Conservation (phyloP, 345 rosid species). For the Pistacia vera region DNA sequence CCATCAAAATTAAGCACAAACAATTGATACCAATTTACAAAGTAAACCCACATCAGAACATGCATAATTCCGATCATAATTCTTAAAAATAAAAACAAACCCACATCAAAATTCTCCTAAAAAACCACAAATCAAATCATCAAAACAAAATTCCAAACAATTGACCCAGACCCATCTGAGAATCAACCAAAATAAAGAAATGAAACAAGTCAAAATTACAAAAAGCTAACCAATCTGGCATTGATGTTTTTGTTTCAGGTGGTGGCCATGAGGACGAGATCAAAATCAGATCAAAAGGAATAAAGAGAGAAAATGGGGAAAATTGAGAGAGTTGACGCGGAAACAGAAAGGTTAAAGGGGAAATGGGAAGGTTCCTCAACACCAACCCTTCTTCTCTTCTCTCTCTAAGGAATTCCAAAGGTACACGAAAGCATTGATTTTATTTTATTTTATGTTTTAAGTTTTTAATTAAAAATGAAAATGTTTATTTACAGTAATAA, state of each 20-base stretch:
- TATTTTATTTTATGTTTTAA: too few relatives aligned
- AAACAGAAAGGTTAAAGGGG: background rate
- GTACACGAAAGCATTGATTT: conserved; percentile 3
- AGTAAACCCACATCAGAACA: conserved; percentile 2
- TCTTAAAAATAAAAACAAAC: conserved; percentile 15
- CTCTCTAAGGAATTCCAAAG: background rate
- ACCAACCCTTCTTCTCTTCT: background rate
- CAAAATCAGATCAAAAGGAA: conserved; percentile 8
- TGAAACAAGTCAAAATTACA: background rate
- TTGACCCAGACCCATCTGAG: background rate
- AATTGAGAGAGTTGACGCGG: background rate
- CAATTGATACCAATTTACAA: too few relatives aligned
- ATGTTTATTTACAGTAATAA: too few relatives aligned
- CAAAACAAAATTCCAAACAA: background rate
- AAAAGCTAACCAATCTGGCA: conserved; percentile 71
- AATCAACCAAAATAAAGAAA: background rate
- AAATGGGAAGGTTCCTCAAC: conserved; percentile 13
- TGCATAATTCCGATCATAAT: background rate
- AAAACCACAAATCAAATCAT: background rate
- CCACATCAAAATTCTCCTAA: background rate
- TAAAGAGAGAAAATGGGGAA: background rate
- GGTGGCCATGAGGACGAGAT: conserved; percentile 65
- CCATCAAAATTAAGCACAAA: too few relatives aligned
- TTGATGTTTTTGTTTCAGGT: conserved; percentile 92
- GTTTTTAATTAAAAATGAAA: too few relatives aligned